Evolutionary conservation across 805 yeast species (phyloP), one percentile per base, ranked within the genome.

Genomic region (Wickerhamiella sergipiensis): DNA sequence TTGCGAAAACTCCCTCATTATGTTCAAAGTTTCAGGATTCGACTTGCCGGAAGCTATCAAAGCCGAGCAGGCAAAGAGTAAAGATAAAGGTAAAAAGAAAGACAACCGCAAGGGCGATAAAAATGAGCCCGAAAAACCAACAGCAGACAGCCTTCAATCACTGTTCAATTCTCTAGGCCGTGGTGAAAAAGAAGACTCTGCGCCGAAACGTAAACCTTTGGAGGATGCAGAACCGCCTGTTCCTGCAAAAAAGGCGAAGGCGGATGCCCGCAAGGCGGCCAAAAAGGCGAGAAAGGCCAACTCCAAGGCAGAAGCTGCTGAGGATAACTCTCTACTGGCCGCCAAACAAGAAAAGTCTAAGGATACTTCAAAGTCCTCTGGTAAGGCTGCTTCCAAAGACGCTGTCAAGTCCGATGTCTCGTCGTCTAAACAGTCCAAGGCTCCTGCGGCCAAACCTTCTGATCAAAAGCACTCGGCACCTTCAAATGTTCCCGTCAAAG

Each of bases 41-140:
- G 47, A 49, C 33, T 40, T 52, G 19, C 52, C 53, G 31, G 39
- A 44, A 3, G 19, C 22, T 2, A 39, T 45, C 22, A 39, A 48
- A 18, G 18, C 26, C 24, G 48, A 43, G 4, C 43, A 45, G 18
- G 22, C 19, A 18, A 59, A 61, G 19, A 18, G 31, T 36, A 42
- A 43, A 17, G 22, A 33, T 8, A 31, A 45, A n/a, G 18, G 17
- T 29, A 50, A 46, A 23, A 51, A 48, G 40, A 43, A 49, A 39
- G 53, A 46, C 39, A 55, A 53, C 33, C 52, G 52, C 10, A 62
- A 48, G 17, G 40, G 21, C 22, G 43, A n/a, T 6, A 45, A 50
- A 13, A 23, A 18, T 15, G 26, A 18, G 13, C 45, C 17, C 3
- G 40, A 17, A 6, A 36, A 36, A 13, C 40, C 40, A 4, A n/a